Conservation (phyloP, 495 filamentous ascomycete species). For the Penicillium argentinense region DNA sequence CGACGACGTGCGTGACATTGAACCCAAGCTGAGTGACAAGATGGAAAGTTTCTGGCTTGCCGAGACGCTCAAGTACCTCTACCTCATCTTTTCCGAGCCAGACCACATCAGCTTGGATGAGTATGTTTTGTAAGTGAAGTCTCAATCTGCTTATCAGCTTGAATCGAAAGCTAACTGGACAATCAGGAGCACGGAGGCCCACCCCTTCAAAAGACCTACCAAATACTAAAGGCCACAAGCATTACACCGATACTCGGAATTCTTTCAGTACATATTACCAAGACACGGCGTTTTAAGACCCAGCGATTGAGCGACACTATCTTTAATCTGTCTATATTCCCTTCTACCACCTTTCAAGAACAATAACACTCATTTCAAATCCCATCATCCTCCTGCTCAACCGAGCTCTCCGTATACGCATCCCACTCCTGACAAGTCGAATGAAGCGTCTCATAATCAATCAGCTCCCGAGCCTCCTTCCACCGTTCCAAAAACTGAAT, state of each 20-base stretch:
- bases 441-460: conserved; percentile 13
- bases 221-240: no score
- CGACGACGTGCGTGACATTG: conserved; percentile 48
- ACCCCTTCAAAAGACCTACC: conserved; percentile 60
- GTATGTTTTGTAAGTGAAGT: conserved; percentile 56
- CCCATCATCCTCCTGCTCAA: conserved; percentile 5
- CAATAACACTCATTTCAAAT: no score
- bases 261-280: background rate
- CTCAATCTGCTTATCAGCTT: background rate
- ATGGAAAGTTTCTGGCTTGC: conserved; percentile 65
- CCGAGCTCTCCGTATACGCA: background rate
- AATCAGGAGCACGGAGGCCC: conserved; percentile 78
- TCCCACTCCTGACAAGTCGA: conserved; percentile 11
- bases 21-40: conserved; percentile 39
- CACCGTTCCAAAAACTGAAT: conserved; percentile 11
- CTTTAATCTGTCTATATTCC: background rate
- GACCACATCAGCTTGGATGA: conserved; percentile 67
- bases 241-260: background rate
- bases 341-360: background rate
- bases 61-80: conserved; percentile 94
- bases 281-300: background rate
- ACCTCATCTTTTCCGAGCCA: conserved; percentile 77
- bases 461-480: background rate
- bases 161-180: no score
- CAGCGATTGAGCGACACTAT: background rate